Conservation (phyloP, 768 basidiomycete species). For the Leucogyrophana mollusca region DNA sequence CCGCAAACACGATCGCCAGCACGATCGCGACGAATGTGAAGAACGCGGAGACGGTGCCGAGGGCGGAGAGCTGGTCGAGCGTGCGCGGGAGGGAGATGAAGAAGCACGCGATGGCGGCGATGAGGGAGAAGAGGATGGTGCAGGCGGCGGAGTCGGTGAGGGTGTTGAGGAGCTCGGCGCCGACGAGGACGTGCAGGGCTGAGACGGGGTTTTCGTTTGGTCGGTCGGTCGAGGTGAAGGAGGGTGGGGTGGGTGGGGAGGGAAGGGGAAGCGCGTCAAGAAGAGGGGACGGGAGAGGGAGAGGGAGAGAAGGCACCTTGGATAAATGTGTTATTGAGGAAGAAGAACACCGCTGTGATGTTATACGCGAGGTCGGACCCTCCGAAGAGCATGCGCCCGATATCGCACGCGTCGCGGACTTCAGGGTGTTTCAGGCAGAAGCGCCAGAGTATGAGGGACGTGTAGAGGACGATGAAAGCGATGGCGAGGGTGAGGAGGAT, state of each 20-base stretch:
- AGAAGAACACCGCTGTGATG: slow-evolving; percentile 48
- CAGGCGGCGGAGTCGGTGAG: slow-evolving; percentile 39
- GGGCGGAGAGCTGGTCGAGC: slow-evolving; percentile 36
- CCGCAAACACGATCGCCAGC: slow-evolving; percentile 40
- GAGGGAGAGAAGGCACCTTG: slow-evolving; percentile 32
- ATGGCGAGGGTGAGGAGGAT: slow-evolving; percentile 40
- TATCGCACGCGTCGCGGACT: slow-evolving; percentile 49
- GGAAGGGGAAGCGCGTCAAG: neutral
- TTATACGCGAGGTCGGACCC: slow-evolving; percentile 49
- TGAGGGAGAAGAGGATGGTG: slow-evolving; percentile 38
- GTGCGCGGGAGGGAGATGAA: slow-evolving; percentile 44
- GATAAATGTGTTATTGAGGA: slow-evolving; percentile 56
- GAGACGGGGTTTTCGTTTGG: neutral
- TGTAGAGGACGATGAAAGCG: slow-evolving; percentile 41
- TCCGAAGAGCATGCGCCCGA: slow-evolving; percentile 45
- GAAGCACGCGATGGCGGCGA: slow-evolving; percentile 39
- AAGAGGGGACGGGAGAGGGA: no score
- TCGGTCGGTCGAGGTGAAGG: neutral
- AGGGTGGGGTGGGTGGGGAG: no score
- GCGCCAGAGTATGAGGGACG: slow-evolving; percentile 46
- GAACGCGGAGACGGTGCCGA: slow-evolving; percentile 25
- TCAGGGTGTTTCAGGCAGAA: slow-evolving; percentile 51
- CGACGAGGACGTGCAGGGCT: slow-evolving; percentile 44
- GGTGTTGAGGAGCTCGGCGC: slow-evolving; percentile 45
- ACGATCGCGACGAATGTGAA: slow-evolving; percentile 41